phyloP scores from a whole-genome alignment of 2,329 filamentous ascomycete species.

The Rutstroemia sydowiana region DNA sequence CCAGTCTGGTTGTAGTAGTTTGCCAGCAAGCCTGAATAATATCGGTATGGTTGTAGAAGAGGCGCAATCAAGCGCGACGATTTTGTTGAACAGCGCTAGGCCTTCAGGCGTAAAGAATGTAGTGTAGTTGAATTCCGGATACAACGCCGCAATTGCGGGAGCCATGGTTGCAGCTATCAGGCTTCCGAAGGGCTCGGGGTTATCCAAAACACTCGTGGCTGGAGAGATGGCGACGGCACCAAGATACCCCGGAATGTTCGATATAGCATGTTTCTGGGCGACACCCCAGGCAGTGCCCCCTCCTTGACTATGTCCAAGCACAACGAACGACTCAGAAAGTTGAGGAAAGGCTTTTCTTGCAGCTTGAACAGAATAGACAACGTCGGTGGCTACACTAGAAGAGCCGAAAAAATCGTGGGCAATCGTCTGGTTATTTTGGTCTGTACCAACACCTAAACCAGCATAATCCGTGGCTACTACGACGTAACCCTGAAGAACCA shows the following conservation, averaged over 20 bases:
- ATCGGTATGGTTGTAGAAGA: slow-evolving; percentile 1
- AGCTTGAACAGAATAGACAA: slow-evolving; percentile 37
- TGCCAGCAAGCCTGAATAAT: slow-evolving; percentile 1
- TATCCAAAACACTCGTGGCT: not conserved
- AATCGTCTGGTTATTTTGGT: slow-evolving; percentile 31
- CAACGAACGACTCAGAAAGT: slow-evolving; percentile 36
- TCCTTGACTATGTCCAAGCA: slow-evolving; percentile 42
- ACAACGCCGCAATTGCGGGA: not conserved
- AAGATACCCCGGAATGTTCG: slow-evolving; percentile 14
- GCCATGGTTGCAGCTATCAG: not conserved
- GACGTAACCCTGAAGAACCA: slow-evolving; percentile 37
- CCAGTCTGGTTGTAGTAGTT: not conserved
- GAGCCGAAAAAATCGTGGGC: slow-evolving; percentile 36
- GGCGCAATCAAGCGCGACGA: slow-evolving; percentile 2
- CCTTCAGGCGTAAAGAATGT: not conserved
- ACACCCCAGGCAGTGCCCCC: slow-evolving; percentile 38
- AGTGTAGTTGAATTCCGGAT: not conserved
- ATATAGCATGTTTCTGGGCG: slow-evolving; percentile 24
- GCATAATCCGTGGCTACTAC: slow-evolving; percentile 41
- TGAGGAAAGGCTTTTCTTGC: slow-evolving; percentile 37
- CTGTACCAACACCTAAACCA: slow-evolving; percentile 35
- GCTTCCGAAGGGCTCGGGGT: not conserved
- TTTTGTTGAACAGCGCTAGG: not conserved
- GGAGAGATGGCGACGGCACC: slow-evolving; percentile 12
- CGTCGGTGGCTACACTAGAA: slow-evolving; percentile 36